Percentiles rank a stretch among this genome's conserved stretches.
phyloP scores from a whole-genome alignment of 805 yeast species.

The Teunomyces pallodes region DNA sequence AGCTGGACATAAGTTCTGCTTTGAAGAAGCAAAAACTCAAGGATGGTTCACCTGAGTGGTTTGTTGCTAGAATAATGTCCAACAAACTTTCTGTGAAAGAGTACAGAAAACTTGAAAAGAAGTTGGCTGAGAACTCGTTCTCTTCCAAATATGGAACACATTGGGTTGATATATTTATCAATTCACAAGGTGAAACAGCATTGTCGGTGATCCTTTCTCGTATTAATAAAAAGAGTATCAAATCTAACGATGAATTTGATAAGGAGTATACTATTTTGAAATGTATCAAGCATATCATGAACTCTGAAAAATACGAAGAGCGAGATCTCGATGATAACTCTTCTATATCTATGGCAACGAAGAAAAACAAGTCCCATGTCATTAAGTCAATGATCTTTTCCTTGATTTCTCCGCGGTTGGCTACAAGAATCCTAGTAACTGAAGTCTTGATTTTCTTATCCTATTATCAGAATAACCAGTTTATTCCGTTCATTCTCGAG shows the following conservation, averaged over 20 bases:
- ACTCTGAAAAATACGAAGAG: constrained; percentile 19
- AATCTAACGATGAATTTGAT: constrained; percentile 44
- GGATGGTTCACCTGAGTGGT: constrained; percentile 44
- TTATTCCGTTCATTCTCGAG: constrained; percentile 26
- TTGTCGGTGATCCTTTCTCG: constrained; percentile 37
- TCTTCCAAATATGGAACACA: constrained; percentile 17
- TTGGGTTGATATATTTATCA: constrained; percentile 34
- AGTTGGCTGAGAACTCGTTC: constrained; percentile 20
- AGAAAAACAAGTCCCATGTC: constrained; percentile 29
- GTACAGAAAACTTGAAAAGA: constrained; percentile 34
- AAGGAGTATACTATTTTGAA: constrained; percentile 37
- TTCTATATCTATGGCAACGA: constrained; percentile 8
- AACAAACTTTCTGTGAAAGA: constrained; percentile 32
- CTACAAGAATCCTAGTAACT: constrained; percentile 40
- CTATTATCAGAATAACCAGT: constrained; percentile 24
- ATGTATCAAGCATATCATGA: constrained; percentile 36
- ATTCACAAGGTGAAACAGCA: constrained; percentile 45
- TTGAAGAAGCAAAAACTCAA: constrained; percentile 24
- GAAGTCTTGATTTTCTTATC: constrained; percentile 40
- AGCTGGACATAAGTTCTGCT: constrained; percentile 10
- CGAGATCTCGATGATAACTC: constrained; percentile 9
- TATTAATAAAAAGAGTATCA: constrained; percentile 40
- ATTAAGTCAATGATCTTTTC: constrained; percentile 37
- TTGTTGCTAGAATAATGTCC: constrained; percentile 34
- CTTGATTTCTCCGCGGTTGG: constrained; percentile 37